Conservation (phyloP, 2,329 filamentous ascomycete genomes). For the Ophiostoma tasmaniense region DNA sequence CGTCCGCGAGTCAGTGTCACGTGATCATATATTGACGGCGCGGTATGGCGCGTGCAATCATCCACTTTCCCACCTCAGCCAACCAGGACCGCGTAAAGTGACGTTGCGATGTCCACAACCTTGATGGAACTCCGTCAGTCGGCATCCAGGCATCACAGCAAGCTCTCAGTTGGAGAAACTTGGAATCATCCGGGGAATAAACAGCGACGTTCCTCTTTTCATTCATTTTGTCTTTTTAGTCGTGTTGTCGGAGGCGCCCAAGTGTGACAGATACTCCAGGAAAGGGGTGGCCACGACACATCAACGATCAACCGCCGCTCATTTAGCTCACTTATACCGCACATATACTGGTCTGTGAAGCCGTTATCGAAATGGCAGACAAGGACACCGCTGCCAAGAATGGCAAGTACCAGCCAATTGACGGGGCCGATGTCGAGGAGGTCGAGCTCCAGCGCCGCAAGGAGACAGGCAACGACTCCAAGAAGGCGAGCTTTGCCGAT, state of each 20-base stretch:
- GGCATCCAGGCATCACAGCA: not conserved
- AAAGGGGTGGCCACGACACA: not conserved
- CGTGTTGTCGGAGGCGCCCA: not conserved
- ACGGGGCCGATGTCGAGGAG: slow-evolving; percentile 10
- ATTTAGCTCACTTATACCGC: not conserved
- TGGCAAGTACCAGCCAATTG: slow-evolving; percentile 15
- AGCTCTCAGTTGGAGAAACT: not conserved
- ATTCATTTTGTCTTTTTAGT: not conserved
- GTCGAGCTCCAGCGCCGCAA: slow-evolving; percentile 8
- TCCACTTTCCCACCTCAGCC: not conserved
- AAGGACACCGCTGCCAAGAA: not conserved
- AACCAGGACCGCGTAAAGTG: not conserved
- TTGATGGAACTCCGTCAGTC: not conserved
- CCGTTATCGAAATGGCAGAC: not conserved
- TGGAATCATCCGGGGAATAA: not conserved
- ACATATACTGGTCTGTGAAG: not conserved
- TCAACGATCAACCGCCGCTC: not conserved
- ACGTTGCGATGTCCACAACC: not conserved
- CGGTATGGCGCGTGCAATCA: slow-evolving; percentile 1
- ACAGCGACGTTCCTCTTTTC: not conserved
- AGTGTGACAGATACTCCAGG: not conserved
- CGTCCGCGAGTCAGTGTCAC: not conserved
- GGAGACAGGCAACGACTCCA: not conserved
- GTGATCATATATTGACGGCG: not conserved
- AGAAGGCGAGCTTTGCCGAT: not conserved